Evolutionary conservation across 1,284 basidiomycete species (phyloP).

Genomic region (Phellopilus nigrolimitatus): DNA sequence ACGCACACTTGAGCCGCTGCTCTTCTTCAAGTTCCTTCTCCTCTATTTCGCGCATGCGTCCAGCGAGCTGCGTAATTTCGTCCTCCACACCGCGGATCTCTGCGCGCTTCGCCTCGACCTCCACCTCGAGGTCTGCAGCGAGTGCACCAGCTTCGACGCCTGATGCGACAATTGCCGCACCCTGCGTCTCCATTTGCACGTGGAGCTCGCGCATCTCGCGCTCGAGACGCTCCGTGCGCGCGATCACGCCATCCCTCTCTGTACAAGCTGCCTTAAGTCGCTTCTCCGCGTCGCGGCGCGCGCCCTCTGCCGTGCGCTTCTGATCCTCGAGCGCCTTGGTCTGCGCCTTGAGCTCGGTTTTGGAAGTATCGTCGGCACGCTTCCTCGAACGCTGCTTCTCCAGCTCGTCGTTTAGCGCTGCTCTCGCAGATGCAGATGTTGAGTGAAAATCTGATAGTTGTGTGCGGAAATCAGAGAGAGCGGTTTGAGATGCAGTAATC

Average conservation of each 20-base stretch:
- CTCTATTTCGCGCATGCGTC: slow-evolving; percentile 56
- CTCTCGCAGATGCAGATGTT: slow-evolving; percentile 57
- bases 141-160: slow-evolving; percentile 42
- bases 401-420: slow-evolving; percentile 66
- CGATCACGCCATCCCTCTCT: slow-evolving; percentile 59
- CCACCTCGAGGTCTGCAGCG: slow-evolving; percentile 41
- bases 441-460: slow-evolving; percentile 72
- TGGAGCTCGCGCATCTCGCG: slow-evolving; percentile 64
- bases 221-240: slow-evolving; percentile 62
- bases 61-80: slow-evolving; percentile 47
- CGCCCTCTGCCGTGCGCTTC: slow-evolving; percentile 76
- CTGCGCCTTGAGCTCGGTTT: slow-evolving; percentile 73
- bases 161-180: slow-evolving; percentile 43
- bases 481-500: slow-evolving; percentile 62
- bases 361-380: slow-evolving; percentile 76
- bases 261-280: slow-evolving; percentile 68
- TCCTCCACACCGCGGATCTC: slow-evolving; percentile 75
- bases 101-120: slow-evolving; percentile 54
- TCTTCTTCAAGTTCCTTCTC: slow-evolving; percentile 49
- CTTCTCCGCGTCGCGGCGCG: slow-evolving; percentile 83
- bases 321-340: slow-evolving; percentile 85
- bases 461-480: slow-evolving; percentile 66
- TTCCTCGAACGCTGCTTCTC: slow-evolving; percentile 72
- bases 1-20: slow-evolving; percentile 45
- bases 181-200: slow-evolving; percentile 48